Percentiles rank a stretch among this genome's conserved stretches.
These are phyloP conservation scores for Closterium sp. DNA, from an alignment of 139 green algal genomes.

Conservation along the genomic window DNA sequence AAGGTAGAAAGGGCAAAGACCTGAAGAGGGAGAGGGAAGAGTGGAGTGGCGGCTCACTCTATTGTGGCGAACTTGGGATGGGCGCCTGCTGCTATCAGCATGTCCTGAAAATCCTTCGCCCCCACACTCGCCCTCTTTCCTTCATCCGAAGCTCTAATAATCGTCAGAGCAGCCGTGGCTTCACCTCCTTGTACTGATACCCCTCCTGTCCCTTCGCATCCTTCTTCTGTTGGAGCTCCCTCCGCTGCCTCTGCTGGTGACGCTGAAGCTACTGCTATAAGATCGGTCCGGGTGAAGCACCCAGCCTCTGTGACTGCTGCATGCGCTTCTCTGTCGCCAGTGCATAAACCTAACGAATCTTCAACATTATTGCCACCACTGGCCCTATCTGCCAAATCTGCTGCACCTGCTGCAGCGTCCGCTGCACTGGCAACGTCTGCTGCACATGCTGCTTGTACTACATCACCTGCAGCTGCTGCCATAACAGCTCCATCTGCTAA, in stretches of 20 bases:
- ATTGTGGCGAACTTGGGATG: background rate
- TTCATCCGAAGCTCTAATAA: background rate
- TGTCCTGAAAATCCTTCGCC: background rate
- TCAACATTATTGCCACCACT: no score
- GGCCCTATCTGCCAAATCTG: no score
- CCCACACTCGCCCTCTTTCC: background rate
- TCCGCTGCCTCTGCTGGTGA: background rate
- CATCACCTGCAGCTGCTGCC: background rate
- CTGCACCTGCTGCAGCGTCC: no score
- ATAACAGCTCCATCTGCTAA: background rate
- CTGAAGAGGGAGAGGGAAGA: background rate
- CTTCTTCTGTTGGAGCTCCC: background rate
- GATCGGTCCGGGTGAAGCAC: background rate
- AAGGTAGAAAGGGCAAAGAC: background rate
- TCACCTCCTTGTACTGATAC: background rate
- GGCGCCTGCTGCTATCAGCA: constrained; percentile 14
- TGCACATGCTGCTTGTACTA: no score
- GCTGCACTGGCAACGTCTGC: no score
- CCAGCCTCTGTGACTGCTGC: background rate
- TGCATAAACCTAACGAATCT: background rate
- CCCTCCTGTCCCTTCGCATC: background rate
- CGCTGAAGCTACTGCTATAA: background rate
- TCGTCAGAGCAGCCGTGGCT: background rate
- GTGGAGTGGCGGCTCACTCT: constrained; percentile 9
- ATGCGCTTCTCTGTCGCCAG: background rate